Evolutionary conservation across 228 moss, liverwort and hornwort species (phyloP).

Genomic region (Sphagnum magellanicum): DNA sequence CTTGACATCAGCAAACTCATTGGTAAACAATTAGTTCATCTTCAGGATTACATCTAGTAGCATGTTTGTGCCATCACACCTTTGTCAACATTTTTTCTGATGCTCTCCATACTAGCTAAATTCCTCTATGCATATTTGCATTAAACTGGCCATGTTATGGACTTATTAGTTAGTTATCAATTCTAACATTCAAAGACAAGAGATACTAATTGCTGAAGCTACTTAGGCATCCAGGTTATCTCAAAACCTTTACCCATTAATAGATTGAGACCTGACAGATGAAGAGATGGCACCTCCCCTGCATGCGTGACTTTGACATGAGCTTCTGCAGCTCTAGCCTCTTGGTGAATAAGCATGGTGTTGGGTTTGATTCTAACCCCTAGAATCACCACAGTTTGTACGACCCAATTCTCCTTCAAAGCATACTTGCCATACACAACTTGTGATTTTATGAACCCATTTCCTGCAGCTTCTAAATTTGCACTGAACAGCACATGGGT

Average conservation of each 20-base stretch:
- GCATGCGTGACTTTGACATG: constrained; percentile 7
- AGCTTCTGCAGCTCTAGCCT: background rate
- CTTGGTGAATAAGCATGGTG: constrained; percentile 9
- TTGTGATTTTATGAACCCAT: constrained; percentile 15
- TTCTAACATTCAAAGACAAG: too few relatives aligned
- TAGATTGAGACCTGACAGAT: constrained; percentile 26
- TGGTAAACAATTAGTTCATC: too few relatives aligned
- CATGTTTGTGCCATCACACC: too few relatives aligned
- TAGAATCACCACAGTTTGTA: constrained; percentile 29
- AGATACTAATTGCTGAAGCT: too few relatives aligned
- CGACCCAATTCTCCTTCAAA: constrained; percentile 24
- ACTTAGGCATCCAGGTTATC: constrained; percentile 16
- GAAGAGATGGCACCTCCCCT: constrained; percentile 11
- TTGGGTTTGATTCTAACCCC: constrained; percentile 17
- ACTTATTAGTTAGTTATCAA: too few relatives aligned
- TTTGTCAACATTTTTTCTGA: too few relatives aligned
- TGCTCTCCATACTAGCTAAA: too few relatives aligned
- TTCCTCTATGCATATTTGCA: too few relatives aligned
- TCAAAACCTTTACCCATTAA: constrained; percentile 24
- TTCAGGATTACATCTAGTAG: too few relatives aligned
- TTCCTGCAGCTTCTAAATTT: background rate
- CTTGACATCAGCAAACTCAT: too few relatives aligned
- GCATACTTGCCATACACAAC: constrained; percentile 34
- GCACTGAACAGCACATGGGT: constrained; percentile 24
- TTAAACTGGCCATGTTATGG: too few relatives aligned